Conservation (phyloP, 345 rosid genomes). For the Citrus maxima region DNA sequence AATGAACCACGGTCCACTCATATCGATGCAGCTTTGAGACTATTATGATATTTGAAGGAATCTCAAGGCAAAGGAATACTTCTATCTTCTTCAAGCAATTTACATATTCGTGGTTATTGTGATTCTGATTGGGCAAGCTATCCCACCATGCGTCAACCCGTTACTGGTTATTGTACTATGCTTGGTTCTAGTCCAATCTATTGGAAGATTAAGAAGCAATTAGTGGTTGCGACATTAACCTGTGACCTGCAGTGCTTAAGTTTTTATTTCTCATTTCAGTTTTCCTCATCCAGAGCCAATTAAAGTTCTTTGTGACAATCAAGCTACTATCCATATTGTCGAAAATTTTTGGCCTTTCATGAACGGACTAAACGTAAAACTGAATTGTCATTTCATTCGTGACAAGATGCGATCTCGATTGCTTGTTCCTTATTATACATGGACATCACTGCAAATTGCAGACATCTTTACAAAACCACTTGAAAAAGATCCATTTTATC, state of each 20-base stretch:
- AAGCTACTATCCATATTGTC: neutral
- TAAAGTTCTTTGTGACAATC: too few relatives aligned
- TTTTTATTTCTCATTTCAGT: too few relatives aligned
- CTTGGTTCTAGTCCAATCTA: neutral
- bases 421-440: too few relatives aligned
- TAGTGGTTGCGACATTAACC: neutral
- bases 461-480: neutral
- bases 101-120: neutral
- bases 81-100: neutral
- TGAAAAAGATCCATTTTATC: too few relatives aligned
- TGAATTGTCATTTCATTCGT: too few relatives aligned
- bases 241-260: neutral
- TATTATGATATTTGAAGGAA: neutral
- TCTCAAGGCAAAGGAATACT: neutral
- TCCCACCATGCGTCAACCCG: neutral
- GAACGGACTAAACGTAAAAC: too few relatives aligned
- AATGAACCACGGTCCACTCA: neutral
- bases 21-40: neutral
- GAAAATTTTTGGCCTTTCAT: neutral
- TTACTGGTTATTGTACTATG: neutral
- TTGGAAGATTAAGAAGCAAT: neutral
- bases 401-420: neutral
- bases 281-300: too few relatives aligned
- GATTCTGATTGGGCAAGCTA: neutral
- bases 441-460: too few relatives aligned